Conservation (phyloP, 345 rosid genomes). For the Gossypium ekmanianum region DNA sequence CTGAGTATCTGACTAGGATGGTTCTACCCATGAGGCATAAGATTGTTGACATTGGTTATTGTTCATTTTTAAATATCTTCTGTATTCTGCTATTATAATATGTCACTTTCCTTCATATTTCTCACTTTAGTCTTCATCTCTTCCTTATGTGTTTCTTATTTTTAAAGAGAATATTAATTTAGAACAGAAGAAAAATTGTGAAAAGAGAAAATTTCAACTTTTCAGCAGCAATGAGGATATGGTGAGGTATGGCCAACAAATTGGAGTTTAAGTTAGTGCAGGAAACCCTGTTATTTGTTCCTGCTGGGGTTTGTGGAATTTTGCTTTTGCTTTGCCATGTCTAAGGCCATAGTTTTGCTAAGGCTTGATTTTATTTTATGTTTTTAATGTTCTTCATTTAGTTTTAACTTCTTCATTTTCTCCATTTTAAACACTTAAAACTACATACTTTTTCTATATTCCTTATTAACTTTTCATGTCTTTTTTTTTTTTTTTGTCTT, state of each 20-base stretch:
- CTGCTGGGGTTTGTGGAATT: neutral
- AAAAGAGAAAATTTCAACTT: neutral
- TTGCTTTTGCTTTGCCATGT: neutral
- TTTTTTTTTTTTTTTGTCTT: neutral
- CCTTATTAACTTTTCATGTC: neutral
- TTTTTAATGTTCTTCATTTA: neutral
- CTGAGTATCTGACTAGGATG: neutral
- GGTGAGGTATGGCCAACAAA: neutral
- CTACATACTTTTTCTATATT: neutral
- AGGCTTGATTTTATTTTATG: neutral
- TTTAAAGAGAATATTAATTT: neutral
- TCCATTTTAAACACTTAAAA: constrained; percentile 3
- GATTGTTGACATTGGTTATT: neutral
- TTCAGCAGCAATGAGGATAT: neutral
- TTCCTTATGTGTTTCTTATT: neutral
- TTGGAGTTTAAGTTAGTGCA: neutral
- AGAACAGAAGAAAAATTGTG: neutral
- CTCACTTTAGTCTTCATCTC: neutral
- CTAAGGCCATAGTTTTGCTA: neutral
- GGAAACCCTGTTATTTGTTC: neutral
- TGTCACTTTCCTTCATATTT: neutral
- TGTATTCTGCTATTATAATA: neutral
- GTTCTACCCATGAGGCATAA: neutral
- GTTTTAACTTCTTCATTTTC: neutral
- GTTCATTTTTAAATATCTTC: neutral